Evolutionary conservation across 2,329 filamentous ascomycete species (phyloP).

Genomic region (Fonsecaea erecta): DNA sequence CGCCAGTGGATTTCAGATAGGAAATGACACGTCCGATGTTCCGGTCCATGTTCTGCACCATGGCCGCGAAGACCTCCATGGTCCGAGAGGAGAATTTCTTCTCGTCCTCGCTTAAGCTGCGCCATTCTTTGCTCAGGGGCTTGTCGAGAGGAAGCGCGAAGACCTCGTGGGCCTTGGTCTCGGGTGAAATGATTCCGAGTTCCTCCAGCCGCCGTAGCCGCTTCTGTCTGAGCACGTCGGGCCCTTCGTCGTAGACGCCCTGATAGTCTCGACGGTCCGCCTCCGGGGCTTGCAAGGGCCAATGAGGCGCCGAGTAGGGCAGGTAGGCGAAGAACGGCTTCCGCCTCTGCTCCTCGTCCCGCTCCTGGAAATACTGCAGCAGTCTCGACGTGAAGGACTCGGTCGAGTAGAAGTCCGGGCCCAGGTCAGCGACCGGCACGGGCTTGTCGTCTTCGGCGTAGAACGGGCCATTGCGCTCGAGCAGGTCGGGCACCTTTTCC

Average conservation of each 20-base stretch:
- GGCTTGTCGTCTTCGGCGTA: conserved; percentile 25
- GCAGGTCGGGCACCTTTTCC: conserved; percentile 20
- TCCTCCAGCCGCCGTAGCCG: conserved; percentile 62
- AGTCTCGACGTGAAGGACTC: conserved; percentile 25
- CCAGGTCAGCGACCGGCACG: conserved; percentile 12
- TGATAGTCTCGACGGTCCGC: conserved; percentile 62
- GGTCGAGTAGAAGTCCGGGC: conserved; percentile 26
- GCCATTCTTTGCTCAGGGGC: conserved; percentile 24
- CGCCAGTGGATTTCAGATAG: conserved; percentile 40
- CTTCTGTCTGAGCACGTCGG: conserved; percentile 59
- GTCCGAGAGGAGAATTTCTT: conserved; percentile 29
- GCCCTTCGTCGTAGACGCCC: conserved; percentile 65
- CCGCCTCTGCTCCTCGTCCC: conserved; percentile 27
- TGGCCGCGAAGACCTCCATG: conserved; percentile 46
- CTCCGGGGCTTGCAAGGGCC: conserved; percentile 64
- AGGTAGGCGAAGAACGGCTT: conserved; percentile 35
- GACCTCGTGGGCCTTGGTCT: conserved; percentile 38
- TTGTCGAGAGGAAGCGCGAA: conserved; percentile 39
- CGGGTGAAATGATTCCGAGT: conserved; percentile 58
- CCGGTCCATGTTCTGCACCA: conserved; percentile 44
- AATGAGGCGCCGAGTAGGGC: conserved; percentile 67
- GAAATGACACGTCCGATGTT: conserved; percentile 43
- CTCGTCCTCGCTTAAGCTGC: conserved; percentile 18
- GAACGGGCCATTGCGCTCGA: conserved; percentile 17
- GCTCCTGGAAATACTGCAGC: conserved; percentile 22